Percentiles rank a stretch among this genome's conserved stretches.
These are phyloP conservation scores for Neofusicoccum laricinum DNA, from an alignment of 2,329 filamentous ascomycete genomes.

Conservation along the genomic window DNA sequence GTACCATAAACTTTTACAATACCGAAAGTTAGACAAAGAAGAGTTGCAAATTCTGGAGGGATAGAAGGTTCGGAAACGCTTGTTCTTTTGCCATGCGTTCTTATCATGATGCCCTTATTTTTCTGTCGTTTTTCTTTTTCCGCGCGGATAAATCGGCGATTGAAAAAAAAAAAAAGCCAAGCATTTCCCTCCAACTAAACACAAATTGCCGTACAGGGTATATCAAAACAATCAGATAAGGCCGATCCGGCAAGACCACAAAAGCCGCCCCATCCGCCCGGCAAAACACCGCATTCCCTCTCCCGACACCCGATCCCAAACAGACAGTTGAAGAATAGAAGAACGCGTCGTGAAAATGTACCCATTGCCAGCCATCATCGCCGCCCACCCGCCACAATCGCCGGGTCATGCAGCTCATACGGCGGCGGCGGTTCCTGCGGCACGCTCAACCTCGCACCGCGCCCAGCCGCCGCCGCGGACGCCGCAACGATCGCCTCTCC, in stretches of 20 bases:
- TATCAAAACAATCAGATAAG: conserved; percentile 15
- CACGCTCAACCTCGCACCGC: conserved; percentile 5
- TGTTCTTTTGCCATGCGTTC: background rate
- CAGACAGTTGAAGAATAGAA: background rate
- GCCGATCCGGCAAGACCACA: background rate
- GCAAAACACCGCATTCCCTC: background rate
- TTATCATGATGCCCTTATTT: background rate
- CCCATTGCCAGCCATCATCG: background rate
- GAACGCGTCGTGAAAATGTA: too few relatives aligned
- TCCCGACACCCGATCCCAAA: background rate
- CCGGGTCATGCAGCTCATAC: conserved; percentile 23
- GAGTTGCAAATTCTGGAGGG: background rate
- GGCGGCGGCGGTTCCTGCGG: conserved; percentile 23
- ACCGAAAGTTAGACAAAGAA: background rate
- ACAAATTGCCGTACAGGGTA: conserved; percentile 13
- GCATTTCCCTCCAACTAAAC: background rate
- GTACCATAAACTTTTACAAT: background rate
- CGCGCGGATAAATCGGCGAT: background rate
- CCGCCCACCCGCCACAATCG: background rate
- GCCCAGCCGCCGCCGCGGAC: background rate
- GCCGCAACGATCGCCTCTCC: background rate
- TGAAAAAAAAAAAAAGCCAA: background rate
- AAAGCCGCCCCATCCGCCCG: background rate
- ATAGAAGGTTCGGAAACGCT: background rate
- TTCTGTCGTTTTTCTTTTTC: background rate